A percentile compares a stretch with the other conserved stretches of the same genome.
Conservation (phyloP, 164 flowering plant genomes). For the Berberis vulgaris region DNA sequence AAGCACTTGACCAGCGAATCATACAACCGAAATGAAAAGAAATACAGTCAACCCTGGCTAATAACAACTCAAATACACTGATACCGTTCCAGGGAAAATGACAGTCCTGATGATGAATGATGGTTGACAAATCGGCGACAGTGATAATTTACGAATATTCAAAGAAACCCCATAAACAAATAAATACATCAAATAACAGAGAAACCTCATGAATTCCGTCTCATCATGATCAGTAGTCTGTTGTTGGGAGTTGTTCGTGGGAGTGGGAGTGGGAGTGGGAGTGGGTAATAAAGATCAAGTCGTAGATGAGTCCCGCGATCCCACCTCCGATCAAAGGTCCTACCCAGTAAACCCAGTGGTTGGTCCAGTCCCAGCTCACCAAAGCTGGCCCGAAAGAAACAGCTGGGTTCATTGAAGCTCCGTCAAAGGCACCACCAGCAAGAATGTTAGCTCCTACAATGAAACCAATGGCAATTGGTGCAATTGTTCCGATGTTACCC, state of each 20-base stretch:
- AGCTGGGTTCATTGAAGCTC: constrained; percentile 28
- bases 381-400: constrained; percentile 22
- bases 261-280: not conserved
- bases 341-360: constrained; percentile 26
- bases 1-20: too few species aligned
- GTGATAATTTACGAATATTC: too few species aligned
- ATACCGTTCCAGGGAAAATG: too few species aligned
- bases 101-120: too few species aligned
- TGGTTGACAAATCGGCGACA: too few species aligned
- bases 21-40: too few species aligned
- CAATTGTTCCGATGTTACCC: constrained; percentile 19
- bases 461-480: constrained; percentile 23
- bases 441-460: constrained; percentile 25
- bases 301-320: constrained; percentile 15
- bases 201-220: not conserved
- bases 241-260: not conserved
- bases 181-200: constrained; percentile 4
- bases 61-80: too few species aligned
- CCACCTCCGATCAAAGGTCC: constrained; percentile 19
- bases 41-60: too few species aligned
- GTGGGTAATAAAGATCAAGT: constrained; percentile 8
- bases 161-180: not conserved
- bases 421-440: constrained; percentile 22
- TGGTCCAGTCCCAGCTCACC: constrained; percentile 20
- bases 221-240: not conserved